Evolutionary conservation across 2,329 filamentous ascomycete species (phyloP).

Genomic region (Ophiocordyceps robertsii): DNA sequence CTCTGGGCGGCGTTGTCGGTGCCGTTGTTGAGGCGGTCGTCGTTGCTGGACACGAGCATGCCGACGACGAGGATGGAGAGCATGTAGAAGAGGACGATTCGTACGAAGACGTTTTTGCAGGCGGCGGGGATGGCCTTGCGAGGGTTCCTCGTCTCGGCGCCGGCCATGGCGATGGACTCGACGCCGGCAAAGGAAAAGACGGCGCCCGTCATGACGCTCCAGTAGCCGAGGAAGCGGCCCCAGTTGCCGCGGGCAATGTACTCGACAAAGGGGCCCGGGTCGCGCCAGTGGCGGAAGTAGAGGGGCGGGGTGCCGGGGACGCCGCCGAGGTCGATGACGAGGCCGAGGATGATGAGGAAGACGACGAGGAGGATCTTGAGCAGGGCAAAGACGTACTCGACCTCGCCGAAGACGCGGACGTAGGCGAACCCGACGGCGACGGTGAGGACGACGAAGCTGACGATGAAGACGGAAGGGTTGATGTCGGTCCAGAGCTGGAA

Average conservation of each 20-base stretch:
- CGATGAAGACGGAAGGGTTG: slow-evolving; percentile 35
- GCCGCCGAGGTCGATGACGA: slow-evolving; percentile 50
- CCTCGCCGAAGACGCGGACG: slow-evolving; percentile 46
- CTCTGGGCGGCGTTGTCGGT: slow-evolving; percentile 33
- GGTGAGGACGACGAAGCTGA: slow-evolving; percentile 33
- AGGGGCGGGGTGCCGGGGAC: slow-evolving; percentile 42
- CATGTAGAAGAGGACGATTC: slow-evolving; percentile 47
- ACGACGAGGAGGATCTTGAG: slow-evolving; percentile 49
- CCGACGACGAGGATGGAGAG: slow-evolving; percentile 59
- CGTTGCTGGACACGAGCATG: slow-evolving; percentile 46
- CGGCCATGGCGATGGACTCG: slow-evolving; percentile 47
- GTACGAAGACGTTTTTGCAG: slow-evolving; percentile 43
- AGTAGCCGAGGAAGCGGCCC: slow-evolving; percentile 55
- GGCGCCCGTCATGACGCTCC: slow-evolving; percentile 47
- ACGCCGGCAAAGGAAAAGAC: slow-evolving; percentile 59
- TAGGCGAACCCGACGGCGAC: slow-evolving; percentile 44
- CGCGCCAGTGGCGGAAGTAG: slow-evolving; percentile 57
- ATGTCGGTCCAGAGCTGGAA: slow-evolving; percentile 48
- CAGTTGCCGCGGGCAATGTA: slow-evolving; percentile 44
- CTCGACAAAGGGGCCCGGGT: slow-evolving; percentile 54
- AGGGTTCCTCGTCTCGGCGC: slow-evolving; percentile 44
- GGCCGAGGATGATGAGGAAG: slow-evolving; percentile 46
- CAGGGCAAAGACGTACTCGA: slow-evolving; percentile 37
- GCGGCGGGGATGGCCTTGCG: slow-evolving; percentile 38
- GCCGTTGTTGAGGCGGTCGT: slow-evolving; percentile 35